Base-by-base conservation (phyloP, 2,329 filamentous ascomycete genomes). In the Cordyceps militaris region DNA sequence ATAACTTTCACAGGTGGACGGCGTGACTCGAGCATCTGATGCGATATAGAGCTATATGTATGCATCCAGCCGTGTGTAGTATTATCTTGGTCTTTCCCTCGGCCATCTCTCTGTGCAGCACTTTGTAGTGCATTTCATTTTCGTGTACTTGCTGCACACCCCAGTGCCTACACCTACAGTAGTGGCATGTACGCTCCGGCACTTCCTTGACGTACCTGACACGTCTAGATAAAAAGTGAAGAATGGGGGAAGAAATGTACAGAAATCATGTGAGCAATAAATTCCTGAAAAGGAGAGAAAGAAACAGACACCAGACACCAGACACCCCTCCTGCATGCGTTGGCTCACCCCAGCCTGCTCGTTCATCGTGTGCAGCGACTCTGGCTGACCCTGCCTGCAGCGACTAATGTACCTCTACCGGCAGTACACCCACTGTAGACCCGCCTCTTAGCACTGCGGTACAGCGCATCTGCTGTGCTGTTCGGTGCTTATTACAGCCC, bases 151-250 rank as follows among this genome's bases (percentile, higher is more conserved):
- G 46, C 32, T 34, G 28, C 19, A 50, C 30, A 38, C 47, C 32
- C 32, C n/a, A 38, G 47, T 34, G n/a, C n/a, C n/a, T n/a, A n/a
- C n/a, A 38, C 49, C 34, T 40, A 52, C 34, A 42, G 49, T 52
- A 52, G 34, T 28, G 32, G 11, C 48, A 50, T 52, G 19, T 34
- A 44, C 21, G 19, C 14, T 23, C 48, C 48, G 30, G 48, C 48
- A 51, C 30, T 34, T 34, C 30, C 30, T 32, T 32, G 11, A 32
- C 30, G 30, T 32, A 32, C 30, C 30, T n/a, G n/a, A n/a, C n/a
- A n/a, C n/a, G n/a, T n/a, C n/a, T n/a, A n/a, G n/a, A 32, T 6
- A 11, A 32, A 32, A 32, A 11, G 11, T 6, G 30, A 32, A 32
- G 30, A 32, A 32, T 6, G 11, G 30, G 6, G 30, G 11, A 11